These are phyloP conservation scores for Heliophila coronopifolia DNA, from an alignment of 441 rosid species.

Conservation along the genomic window DNA sequence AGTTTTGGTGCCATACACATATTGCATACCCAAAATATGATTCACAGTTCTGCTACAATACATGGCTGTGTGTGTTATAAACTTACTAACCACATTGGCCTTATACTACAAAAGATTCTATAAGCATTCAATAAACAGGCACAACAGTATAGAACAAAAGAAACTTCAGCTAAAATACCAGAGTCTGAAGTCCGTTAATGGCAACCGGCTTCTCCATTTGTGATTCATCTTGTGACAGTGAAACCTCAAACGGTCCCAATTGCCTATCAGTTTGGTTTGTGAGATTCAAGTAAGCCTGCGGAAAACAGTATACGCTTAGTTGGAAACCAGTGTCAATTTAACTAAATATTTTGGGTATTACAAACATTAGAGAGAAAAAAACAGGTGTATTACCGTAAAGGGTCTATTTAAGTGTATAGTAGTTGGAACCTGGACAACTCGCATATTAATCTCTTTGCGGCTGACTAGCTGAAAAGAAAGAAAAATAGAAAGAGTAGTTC, in stretches of 20 bases:
- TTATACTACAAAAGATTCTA: neutral
- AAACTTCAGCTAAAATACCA: conserved; percentile 40
- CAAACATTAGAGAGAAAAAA: neutral
- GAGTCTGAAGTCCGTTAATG: conserved; percentile 69
- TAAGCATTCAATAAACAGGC: no score
- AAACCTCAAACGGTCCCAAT: conserved; percentile 78
- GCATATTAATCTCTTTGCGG: conserved; percentile 71
- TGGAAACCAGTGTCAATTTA: conserved; percentile 20
- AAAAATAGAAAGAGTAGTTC: conserved; percentile 1
- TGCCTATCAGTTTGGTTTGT: conserved; percentile 65
- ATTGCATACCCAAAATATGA: conserved; percentile 2
- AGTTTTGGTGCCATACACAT: neutral
- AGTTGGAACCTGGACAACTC: conserved; percentile 55
- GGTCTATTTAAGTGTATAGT: conserved; percentile 57
- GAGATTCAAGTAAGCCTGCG: conserved; percentile 66
- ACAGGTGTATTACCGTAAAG: conserved; percentile 47
- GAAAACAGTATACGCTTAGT: conserved; percentile 20
- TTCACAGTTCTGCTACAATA: neutral
- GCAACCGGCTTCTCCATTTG: conserved; percentile 57
- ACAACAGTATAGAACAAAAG: neutral
- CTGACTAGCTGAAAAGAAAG: conserved; percentile 45
- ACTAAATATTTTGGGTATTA: neutral
- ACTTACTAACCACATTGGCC: conserved; percentile 13
- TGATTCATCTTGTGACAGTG: conserved; percentile 54
- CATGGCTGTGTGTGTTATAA: neutral